Evolutionary conservation across 345 rosid species (phyloP).

Genomic region (Pistacia vera): DNA sequence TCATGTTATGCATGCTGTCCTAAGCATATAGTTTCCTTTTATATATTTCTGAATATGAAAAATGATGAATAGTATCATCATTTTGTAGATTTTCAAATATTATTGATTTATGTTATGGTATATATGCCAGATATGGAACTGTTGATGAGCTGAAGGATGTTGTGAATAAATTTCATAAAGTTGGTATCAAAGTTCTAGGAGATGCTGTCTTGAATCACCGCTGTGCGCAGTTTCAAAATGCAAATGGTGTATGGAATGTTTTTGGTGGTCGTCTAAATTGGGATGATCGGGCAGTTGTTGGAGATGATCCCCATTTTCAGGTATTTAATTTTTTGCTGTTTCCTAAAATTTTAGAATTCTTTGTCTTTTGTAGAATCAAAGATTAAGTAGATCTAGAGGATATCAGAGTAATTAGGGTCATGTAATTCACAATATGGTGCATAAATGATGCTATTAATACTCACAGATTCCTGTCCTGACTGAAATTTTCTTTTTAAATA

Average conservation of each 20-base stretch:
- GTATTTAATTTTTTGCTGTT: constrained; percentile 32
- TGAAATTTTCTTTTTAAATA: background rate
- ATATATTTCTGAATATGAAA: background rate
- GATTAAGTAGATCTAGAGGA: constrained; percentile 14
- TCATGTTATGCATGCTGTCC: background rate
- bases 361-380: background rate
- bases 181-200: constrained; percentile 81
- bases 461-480: background rate
- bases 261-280: constrained; percentile 93
- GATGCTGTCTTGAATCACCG: constrained; percentile 97
- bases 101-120: constrained; percentile 13
- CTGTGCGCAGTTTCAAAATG: constrained; percentile 84
- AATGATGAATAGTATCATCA: background rate
- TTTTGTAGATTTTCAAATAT: constrained; percentile 8
- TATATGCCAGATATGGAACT: constrained; percentile 70
- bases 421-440: background rate
- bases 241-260: constrained; percentile 91
- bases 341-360: constrained; percentile 10
- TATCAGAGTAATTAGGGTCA: background rate
- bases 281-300: constrained; percentile 95
- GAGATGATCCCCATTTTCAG: constrained; percentile 98
- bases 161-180: constrained; percentile 65
- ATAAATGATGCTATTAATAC: background rate
- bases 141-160: constrained; percentile 80
- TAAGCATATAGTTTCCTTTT: background rate